phyloP scores from a whole-genome alignment of 1,284 basidiomycete genomes.

The Ustilago vetiveriae region DNA sequence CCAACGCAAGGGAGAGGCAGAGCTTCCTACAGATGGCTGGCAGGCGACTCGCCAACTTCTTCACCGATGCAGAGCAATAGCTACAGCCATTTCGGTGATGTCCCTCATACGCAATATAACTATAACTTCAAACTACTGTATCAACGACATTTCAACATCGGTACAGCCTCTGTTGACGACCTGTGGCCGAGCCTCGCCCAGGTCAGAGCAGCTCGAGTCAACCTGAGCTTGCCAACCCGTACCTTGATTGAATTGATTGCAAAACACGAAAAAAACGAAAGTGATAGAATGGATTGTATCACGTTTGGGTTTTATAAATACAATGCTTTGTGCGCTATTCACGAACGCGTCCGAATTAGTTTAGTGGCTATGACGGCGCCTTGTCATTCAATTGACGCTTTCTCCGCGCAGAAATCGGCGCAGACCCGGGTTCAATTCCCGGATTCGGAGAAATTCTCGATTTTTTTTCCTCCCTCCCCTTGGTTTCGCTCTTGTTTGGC shows the following conservation, averaged over 20 bases:
- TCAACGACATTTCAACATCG: too few relatives aligned
- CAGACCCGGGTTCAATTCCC: constrained; percentile 59
- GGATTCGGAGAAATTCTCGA: constrained; percentile 39
- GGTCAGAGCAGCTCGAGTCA: too few relatives aligned
- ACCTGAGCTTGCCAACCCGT: too few relatives aligned
- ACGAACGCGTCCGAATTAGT: constrained; percentile 49
- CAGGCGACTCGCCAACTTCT: constrained; percentile 39
- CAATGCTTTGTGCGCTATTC: accelerated
- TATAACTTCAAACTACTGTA: too few relatives aligned
- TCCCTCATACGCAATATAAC: too few relatives aligned
- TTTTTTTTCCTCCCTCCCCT: constrained; percentile 9
- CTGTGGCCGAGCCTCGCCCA: too few relatives aligned
- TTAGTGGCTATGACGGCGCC: constrained; percentile 60
- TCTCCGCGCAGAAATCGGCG: constrained; percentile 40
- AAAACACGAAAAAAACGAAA: too few relatives aligned
- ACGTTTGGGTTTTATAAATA: too few relatives aligned
- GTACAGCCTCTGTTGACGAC: too few relatives aligned
- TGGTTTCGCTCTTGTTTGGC: not conserved
- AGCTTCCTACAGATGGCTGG: constrained; percentile 60
- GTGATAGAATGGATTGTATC: too few relatives aligned
- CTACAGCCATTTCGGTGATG: too few relatives aligned
- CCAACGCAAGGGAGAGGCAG: constrained; percentile 45
- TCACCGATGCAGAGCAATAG: constrained; percentile 36
- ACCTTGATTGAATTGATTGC: too few relatives aligned
- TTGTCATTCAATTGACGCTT: constrained; percentile 38